These are phyloP conservation scores for Ligustrum vulgare DNA, from an alignment of 257 asterid genomes.

Conservation along the genomic window DNA sequence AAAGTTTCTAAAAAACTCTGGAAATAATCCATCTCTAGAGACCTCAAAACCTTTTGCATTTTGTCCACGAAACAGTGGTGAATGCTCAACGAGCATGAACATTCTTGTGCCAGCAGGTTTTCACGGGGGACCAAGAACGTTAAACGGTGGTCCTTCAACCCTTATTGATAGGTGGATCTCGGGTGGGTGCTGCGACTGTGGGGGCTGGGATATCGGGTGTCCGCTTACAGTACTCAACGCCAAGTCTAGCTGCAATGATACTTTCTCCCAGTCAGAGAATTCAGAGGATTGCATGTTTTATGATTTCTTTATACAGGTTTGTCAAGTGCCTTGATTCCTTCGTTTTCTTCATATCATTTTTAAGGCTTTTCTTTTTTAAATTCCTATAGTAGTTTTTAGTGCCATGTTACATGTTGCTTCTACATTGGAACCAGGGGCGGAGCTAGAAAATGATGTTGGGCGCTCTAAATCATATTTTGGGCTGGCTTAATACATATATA, in stretches of 20 bases:
- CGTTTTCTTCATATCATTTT: neutral
- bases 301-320: slow-evolving; percentile 74
- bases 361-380: neutral
- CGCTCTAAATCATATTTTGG: no score
- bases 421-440: neutral
- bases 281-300: slow-evolving; percentile 57
- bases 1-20: slow-evolving; percentile 66
- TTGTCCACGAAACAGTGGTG: slow-evolving; percentile 35
- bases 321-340: slow-evolving; percentile 3
- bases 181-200: slow-evolving; percentile 87
- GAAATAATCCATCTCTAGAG: slow-evolving; percentile 19
- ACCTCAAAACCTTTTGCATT: slow-evolving; percentile 27
- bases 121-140: slow-evolving; percentile 81
- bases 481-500: no score
- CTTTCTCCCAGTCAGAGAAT: slow-evolving; percentile 23
- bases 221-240: slow-evolving; percentile 62
- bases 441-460: no score
- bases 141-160: slow-evolving; percentile 67
- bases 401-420: neutral
- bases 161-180: slow-evolving; percentile 75
- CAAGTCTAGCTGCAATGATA: slow-evolving; percentile 25
- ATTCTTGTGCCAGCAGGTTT: slow-evolving; percentile 72
- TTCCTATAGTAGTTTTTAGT: neutral
- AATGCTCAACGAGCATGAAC: slow-evolving; percentile 67
- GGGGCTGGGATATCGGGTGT: slow-evolving; percentile 97